Evolutionary conservation across 441 rosid species (phyloP).

Genomic region (Euphorbia schlechtendalii): DNA sequence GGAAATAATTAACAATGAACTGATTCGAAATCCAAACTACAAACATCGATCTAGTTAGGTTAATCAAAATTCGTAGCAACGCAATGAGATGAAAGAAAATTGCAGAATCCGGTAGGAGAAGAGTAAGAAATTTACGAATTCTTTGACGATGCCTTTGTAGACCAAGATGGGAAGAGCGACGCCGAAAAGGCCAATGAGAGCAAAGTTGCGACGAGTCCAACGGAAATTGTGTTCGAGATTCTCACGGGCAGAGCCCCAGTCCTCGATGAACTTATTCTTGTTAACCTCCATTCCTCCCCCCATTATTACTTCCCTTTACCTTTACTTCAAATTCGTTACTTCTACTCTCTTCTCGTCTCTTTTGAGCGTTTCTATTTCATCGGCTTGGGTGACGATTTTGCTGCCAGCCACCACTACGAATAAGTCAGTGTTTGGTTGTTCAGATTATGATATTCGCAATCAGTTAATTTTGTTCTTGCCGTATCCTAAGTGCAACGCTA

Average conservation of each 20-base stretch:
- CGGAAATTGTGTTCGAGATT: constrained; percentile 82
- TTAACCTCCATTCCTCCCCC: constrained; percentile 90
- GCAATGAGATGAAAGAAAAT: no score
- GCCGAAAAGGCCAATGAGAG: constrained; percentile 72
- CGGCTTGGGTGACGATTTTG: no score
- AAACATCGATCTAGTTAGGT: neutral
- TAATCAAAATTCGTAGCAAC: no score
- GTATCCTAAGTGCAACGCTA: no score
- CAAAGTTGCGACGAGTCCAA: constrained; percentile 66
- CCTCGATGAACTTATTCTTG: constrained; percentile 84
- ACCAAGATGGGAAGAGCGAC: constrained; percentile 64
- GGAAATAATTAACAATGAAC: neutral
- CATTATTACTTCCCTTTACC: constrained; percentile 39
- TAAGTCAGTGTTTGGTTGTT: no score
- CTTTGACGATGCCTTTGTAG: constrained; percentile 85
- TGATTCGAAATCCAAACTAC: neutral
- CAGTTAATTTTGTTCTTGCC: no score
- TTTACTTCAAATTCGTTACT: constrained; percentile 24
- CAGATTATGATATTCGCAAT: no score
- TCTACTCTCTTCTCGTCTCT: constrained; percentile 34
- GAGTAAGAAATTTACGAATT: constrained; percentile 45
- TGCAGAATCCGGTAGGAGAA: neutral
- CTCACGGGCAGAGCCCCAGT: constrained; percentile 76
- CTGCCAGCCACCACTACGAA: no score
- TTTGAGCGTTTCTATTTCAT: no score